These are phyloP conservation scores for Letharia lupina DNA, from an alignment of 495 filamentous ascomycete genomes.

Conservation along the genomic window DNA sequence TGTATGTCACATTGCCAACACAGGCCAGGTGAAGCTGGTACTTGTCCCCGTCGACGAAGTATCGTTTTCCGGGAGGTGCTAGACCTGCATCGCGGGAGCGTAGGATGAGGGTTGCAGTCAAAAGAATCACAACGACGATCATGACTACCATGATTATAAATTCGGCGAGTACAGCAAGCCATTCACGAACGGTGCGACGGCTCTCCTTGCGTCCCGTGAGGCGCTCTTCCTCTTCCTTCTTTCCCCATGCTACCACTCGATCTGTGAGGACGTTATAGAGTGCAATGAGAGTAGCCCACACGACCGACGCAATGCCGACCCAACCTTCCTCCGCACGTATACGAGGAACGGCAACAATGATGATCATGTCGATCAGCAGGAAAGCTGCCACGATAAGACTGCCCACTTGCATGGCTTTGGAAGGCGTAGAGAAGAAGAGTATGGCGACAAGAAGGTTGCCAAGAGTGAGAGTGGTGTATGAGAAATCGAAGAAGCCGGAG, in stretches of 20 bases:
- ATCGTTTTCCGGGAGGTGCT: slow-evolving; percentile 58
- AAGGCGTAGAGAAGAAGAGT: slow-evolving; percentile 79
- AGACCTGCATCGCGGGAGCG: slow-evolving; percentile 68
- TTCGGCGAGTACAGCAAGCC: slow-evolving; percentile 72
- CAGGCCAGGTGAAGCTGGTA: slow-evolving; percentile 85
- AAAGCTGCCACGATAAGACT: slow-evolving; percentile 58
- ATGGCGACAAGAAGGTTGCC: slow-evolving; percentile 68
- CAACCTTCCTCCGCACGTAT: slow-evolving; percentile 78
- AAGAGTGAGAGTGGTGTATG: slow-evolving; percentile 63
- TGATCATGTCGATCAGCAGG: slow-evolving; percentile 68
- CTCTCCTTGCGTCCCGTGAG: slow-evolving; percentile 86
- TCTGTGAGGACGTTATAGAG: slow-evolving; percentile 55
- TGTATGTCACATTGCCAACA: slow-evolving; percentile 52
- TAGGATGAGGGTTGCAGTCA: slow-evolving; percentile 70
- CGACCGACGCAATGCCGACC: slow-evolving; percentile 75
- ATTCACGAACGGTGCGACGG: slow-evolving; percentile 70
- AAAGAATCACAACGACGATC: slow-evolving; percentile 55
- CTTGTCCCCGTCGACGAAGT: slow-evolving; percentile 69
- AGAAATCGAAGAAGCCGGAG: slow-evolving; percentile 82
- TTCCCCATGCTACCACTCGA: slow-evolving; percentile 80
- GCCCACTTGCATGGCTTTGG: slow-evolving; percentile 62
- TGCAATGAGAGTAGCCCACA: slow-evolving; percentile 63
- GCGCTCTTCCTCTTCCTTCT: slow-evolving; percentile 82
- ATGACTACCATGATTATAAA: slow-evolving; percentile 60
- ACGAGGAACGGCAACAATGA: slow-evolving; percentile 63